phyloP scores from a whole-genome alignment of 371 early-diverging fungal species.

The Actinomortierella wolfii region DNA sequence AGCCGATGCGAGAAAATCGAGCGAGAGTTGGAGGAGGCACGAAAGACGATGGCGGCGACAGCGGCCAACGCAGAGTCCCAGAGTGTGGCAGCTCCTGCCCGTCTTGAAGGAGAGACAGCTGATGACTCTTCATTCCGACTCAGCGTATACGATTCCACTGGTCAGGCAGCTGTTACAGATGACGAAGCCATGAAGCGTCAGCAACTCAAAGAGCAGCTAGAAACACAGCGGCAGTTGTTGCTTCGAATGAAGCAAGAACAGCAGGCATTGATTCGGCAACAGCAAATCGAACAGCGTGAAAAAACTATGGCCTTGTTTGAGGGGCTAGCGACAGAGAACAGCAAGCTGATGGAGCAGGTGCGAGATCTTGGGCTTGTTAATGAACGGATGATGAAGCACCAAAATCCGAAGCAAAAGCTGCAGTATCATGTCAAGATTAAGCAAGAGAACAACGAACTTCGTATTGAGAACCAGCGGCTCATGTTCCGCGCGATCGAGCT shows the following conservation, averaged over 20 bases:
- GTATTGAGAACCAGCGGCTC: slow-evolving; percentile 45
- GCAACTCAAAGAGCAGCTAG: slow-evolving; percentile 30
- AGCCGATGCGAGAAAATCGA: slow-evolving; percentile 12
- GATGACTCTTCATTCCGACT: slow-evolving; percentile 1
- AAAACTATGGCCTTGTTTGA: slow-evolving; percentile 42
- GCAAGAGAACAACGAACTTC: slow-evolving; percentile 51
- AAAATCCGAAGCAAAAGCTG: slow-evolving; percentile 50
- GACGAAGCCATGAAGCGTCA: slow-evolving; percentile 12
- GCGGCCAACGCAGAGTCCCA: slow-evolving; percentile 7
- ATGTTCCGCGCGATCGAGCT: slow-evolving; percentile 45
- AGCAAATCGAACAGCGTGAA: slow-evolving; percentile 28
- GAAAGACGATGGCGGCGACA: background rate
- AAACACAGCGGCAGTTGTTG: slow-evolving; percentile 31
- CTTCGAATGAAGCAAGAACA: slow-evolving; percentile 42
- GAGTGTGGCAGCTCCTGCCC: background rate
- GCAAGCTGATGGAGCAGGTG: slow-evolving; percentile 47
- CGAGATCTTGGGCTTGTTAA: slow-evolving; percentile 40
- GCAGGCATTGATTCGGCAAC: slow-evolving; percentile 14
- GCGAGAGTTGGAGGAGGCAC: slow-evolving; percentile 2
- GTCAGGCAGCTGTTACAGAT: slow-evolving; percentile 9
- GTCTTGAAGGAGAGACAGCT: background rate
- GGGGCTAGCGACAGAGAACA: slow-evolving; percentile 47
- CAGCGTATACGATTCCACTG: background rate
- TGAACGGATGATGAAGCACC: slow-evolving; percentile 48
- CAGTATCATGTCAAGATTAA: slow-evolving; percentile 56